Conservation (phyloP, 2,329 filamentous ascomycete species). For the Pseudogymnoascus sp. region DNA sequence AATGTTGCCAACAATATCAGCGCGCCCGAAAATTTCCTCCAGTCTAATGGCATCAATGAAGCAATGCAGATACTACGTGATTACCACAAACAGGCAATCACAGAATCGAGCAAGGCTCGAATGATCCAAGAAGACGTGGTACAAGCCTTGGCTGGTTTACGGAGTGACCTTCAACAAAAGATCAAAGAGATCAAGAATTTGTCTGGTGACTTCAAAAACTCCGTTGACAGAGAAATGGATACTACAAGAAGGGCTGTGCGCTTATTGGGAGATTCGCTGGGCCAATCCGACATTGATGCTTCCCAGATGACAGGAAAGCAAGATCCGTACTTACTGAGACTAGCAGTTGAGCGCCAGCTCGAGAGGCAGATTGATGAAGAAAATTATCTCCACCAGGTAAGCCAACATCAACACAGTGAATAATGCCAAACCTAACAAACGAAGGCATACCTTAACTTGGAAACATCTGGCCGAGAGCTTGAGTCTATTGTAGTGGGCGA, state of each 20-base stretch:
- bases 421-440: constrained; percentile 13
- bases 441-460: constrained; percentile 87
- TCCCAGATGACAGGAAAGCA: constrained; percentile 72
- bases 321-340: constrained; percentile 80
- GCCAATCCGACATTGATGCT: constrained; percentile 71
- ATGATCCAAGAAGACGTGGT: constrained; percentile 92
- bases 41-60: constrained; percentile 78
- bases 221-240: constrained; percentile 91
- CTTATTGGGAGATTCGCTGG: constrained; percentile 72
- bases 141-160: constrained; percentile 72
- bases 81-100: constrained; percentile 73
- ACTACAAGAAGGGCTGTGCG: constrained; percentile 71
- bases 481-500: constrained; percentile 95
- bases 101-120: constrained; percentile 78
- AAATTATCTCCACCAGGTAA: constrained; percentile 77
- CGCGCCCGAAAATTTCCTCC: constrained; percentile 67
- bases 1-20: constrained; percentile 76
- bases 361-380: constrained; percentile 93
- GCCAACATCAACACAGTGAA: neutral
- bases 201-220: constrained; percentile 93
- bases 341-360: constrained; percentile 81
- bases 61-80: constrained; percentile 71
- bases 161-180: constrained; percentile 87
- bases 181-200: constrained; percentile 97
- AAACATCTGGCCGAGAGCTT: constrained; percentile 86